Percentiles rank a stretch among this genome's conserved stretches.
These are phyloP conservation scores for Mortierella hygrophila DNA, from an alignment of 192 early-diverging fungal species.

Conservation along the genomic window DNA sequence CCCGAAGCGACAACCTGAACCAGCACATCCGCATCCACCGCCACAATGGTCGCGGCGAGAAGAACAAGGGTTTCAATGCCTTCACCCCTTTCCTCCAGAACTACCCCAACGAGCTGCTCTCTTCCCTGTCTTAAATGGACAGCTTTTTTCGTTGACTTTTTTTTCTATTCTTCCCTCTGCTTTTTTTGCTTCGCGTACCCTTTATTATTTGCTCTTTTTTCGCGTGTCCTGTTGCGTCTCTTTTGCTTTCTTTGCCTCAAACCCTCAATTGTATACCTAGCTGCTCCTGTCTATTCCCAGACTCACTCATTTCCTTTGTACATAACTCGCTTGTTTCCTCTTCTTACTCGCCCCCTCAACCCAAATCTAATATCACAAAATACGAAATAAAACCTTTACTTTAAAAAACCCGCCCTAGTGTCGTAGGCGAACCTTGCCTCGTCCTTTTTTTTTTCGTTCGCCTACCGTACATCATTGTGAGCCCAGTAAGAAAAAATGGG, in stretches of 20 bases:
- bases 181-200: neutral
- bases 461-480: too few relatives aligned
- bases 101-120: conserved; percentile 41
- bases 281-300: neutral
- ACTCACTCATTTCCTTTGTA: neutral
- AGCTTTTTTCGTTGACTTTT: neutral
- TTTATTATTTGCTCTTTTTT: neutral
- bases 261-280: conserved; percentile 15
- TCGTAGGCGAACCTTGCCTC: too few relatives aligned
- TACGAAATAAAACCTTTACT: conserved; percentile 1
- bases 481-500: too few relatives aligned
- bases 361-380: neutral
- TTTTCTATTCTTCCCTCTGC: neutral
- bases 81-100: conserved; percentile 59
- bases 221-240: neutral
- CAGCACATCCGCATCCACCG: conserved; percentile 72
- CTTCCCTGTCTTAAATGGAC: neutral
- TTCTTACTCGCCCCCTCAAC: neutral
- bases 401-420: neutral
- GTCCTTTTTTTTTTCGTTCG: too few relatives aligned
- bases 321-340: neutral
- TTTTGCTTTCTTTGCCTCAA: conserved; percentile 1
- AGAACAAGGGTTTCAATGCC: conserved; percentile 53
- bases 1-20: conserved; percentile 68
- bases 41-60: conserved; percentile 65